phyloP scores from a whole-genome alignment of 2,329 filamentous ascomycete genomes.

The Aspergillus persii region DNA sequence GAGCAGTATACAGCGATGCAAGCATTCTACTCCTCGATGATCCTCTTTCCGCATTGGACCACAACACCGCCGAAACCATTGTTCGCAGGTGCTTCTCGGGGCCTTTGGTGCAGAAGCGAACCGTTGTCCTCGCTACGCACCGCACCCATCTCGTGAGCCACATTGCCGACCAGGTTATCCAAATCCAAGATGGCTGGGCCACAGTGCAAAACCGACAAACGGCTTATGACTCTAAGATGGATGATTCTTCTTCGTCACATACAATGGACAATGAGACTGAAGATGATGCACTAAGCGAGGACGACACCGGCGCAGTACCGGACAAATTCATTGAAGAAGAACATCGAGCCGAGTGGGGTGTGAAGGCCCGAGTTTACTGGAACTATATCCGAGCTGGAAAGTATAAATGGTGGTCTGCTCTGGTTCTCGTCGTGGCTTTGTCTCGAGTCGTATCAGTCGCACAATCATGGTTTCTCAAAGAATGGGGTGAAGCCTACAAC shows the following conservation, averaged over 20 bases:
- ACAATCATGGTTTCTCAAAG: slow-evolving; percentile 78
- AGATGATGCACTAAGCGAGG: slow-evolving; percentile 37
- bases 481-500: slow-evolving; percentile 76
- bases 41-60: slow-evolving; percentile 59
- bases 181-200: slow-evolving; percentile 63
- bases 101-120: slow-evolving; percentile 53
- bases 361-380: slow-evolving; percentile 76
- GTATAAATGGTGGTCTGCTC: slow-evolving; percentile 67
- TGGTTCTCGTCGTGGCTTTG: slow-evolving; percentile 61
- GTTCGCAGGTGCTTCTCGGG: slow-evolving; percentile 58
- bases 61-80: slow-evolving; percentile 63
- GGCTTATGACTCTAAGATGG: slow-evolving; percentile 34
- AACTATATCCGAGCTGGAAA: slow-evolving; percentile 80
- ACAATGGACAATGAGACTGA: slow-evolving; percentile 19
- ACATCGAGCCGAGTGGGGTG: slow-evolving; percentile 68
- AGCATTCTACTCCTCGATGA: slow-evolving; percentile 58
- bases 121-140: slow-evolving; percentile 62
- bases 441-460: slow-evolving; percentile 65
- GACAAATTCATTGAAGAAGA: slow-evolving; percentile 81
- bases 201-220: slow-evolving; percentile 50
- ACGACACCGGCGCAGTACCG: slow-evolving; percentile 55
- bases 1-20: slow-evolving; percentile 58
- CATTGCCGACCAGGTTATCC: slow-evolving; percentile 71
- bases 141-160: slow-evolving; percentile 67
- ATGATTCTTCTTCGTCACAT: slow-evolving; percentile 14